A percentile compares a stretch with the other conserved stretches of the same genome.
Conservation (phyloP, 768 basidiomycete genomes). For the Coprinopsis strossmayeri region DNA sequence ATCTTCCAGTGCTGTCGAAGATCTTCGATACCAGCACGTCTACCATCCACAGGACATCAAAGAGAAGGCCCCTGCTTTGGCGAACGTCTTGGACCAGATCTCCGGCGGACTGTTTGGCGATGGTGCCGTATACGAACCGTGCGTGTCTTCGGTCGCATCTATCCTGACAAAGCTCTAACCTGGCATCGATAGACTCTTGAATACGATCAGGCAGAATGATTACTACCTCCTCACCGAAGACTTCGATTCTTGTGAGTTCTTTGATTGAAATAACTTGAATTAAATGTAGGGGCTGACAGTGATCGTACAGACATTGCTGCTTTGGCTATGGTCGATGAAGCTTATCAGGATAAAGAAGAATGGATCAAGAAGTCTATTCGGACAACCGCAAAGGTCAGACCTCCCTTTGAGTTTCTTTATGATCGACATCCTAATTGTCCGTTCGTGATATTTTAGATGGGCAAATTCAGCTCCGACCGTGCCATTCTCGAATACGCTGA, state of each 20-base stretch:
- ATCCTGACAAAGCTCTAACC: constrained; percentile 8
- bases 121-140: constrained; percentile 79
- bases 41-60: constrained; percentile 80
- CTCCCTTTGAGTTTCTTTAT: neutral
- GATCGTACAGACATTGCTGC: constrained; percentile 85
- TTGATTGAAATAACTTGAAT: neutral
- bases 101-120: constrained; percentile 80
- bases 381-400: constrained; percentile 65
- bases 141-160: constrained; percentile 21
- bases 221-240: constrained; percentile 86
- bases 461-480: constrained; percentile 93
- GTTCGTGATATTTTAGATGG: constrained; percentile 52
- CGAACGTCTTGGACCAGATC: constrained; percentile 70
- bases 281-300: no score
- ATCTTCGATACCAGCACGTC: constrained; percentile 77
- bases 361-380: constrained; percentile 92
- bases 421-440: neutral
- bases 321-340: constrained; percentile 80
- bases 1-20: constrained; percentile 59
- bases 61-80: constrained; percentile 77
- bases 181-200: constrained; percentile 43
- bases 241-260: constrained; percentile 78
- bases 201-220: constrained; percentile 71
- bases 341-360: constrained; percentile 73
- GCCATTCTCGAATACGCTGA: constrained; percentile 92